These are phyloP conservation scores for Solanum acaule DNA, from an alignment of 257 asterid species.

Conservation along the genomic window DNA sequence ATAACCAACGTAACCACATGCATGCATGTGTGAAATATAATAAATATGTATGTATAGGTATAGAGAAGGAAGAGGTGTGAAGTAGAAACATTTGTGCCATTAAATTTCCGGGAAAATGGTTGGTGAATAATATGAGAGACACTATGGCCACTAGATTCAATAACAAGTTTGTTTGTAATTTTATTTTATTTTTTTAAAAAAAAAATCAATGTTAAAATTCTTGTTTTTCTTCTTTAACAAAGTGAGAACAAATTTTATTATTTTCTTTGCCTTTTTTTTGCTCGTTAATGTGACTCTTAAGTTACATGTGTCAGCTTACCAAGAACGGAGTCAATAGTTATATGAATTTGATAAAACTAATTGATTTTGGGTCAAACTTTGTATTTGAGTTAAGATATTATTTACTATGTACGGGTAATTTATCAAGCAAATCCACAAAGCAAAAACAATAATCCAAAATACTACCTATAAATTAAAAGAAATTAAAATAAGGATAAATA, in stretches of 20 bases:
- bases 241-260: neutral
- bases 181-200: neutral
- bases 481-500: neutral
- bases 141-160: neutral
- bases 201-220: neutral
- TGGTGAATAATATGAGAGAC: neutral
- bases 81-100: neutral
- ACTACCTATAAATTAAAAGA: neutral
- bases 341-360: neutral
- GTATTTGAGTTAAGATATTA: neutral
- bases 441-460: neutral
- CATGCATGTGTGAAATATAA: neutral
- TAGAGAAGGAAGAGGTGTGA: neutral
- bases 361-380: neutral
- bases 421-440: neutral
- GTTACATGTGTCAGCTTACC: neutral
- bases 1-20: neutral
- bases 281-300: neutral
- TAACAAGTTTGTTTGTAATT: neutral
- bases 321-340: neutral
- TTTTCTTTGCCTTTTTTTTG: neutral
- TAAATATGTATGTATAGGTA: neutral
- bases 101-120: neutral
- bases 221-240: neutral
- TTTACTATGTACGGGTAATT: neutral